phyloP scores from a whole-genome alignment of 1,139 yeast genomes.

The Scheffersomyces segobiensis region DNA sequence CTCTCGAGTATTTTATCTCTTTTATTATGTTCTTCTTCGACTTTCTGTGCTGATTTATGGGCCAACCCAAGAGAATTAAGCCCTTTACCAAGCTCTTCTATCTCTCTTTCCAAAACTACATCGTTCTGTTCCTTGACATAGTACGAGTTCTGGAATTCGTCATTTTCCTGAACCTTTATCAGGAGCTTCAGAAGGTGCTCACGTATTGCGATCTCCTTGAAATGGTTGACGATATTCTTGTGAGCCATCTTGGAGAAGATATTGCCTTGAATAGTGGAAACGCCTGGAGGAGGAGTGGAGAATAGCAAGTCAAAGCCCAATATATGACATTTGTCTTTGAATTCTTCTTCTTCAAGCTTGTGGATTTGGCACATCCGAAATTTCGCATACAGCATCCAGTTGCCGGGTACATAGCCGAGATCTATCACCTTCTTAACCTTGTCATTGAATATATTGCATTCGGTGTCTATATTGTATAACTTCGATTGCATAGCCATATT shows the following conservation, averaged over 20 bases:
- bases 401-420: slow-evolving; percentile 90
- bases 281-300: slow-evolving; percentile 77
- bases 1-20: slow-evolving; percentile 7
- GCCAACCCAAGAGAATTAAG: slow-evolving; percentile 13
- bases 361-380: slow-evolving; percentile 29
- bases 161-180: slow-evolving; percentile 3
- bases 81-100: slow-evolving; percentile 17
- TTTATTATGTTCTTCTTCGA: slow-evolving; percentile 6
- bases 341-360: slow-evolving; percentile 42
- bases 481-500: slow-evolving; percentile 27
- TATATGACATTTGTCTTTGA: slow-evolving; percentile 61
- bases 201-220: slow-evolving; percentile 41
- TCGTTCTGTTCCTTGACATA: slow-evolving; percentile 30
- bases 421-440: slow-evolving; percentile 35
- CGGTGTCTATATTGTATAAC: slow-evolving; percentile 28
- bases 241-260: slow-evolving; percentile 72
- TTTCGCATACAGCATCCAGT: slow-evolving; percentile 84
- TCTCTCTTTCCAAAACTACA: slow-evolving; percentile 15
- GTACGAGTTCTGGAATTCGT: slow-evolving; percentile 20
- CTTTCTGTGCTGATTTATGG: slow-evolving; percentile 10
- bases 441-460: slow-evolving; percentile 27
- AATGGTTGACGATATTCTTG: slow-evolving; percentile 54
- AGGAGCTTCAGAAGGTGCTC: slow-evolving; percentile 6
- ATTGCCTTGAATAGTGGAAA: slow-evolving; percentile 82
- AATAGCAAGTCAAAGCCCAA: slow-evolving; percentile 86